phyloP scores from a whole-genome alignment of 805 yeast species.

The Myxozyma neotropica region DNA sequence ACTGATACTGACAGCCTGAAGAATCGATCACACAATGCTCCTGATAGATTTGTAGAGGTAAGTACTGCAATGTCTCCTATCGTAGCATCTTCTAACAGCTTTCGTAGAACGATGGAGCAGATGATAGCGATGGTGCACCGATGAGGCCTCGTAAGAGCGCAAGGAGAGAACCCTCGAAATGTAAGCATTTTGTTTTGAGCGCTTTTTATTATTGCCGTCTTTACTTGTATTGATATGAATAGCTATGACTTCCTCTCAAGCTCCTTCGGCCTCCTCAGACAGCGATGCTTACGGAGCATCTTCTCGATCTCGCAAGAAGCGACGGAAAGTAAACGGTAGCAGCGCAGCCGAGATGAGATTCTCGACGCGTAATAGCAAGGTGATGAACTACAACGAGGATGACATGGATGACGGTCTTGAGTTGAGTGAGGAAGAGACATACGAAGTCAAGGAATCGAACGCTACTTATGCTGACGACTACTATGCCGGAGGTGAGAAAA shows the following conservation, averaged over 20 bases:
- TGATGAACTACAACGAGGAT: constrained; percentile 78
- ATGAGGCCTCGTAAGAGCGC: constrained; percentile 4
- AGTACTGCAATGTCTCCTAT: background rate
- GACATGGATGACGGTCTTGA: constrained; percentile 53
- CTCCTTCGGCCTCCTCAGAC: constrained; percentile 19
- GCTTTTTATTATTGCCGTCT: background rate
- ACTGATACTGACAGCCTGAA: constrained; percentile 1
- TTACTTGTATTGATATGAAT: background rate
- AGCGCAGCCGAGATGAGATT: constrained; percentile 53
- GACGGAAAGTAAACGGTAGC: constrained; percentile 33
- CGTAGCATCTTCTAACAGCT: background rate
- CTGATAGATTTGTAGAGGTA: constrained; percentile 37
- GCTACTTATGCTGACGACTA: constrained; percentile 2
- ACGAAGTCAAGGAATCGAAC: constrained; percentile 1
- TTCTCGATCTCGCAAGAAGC: constrained; percentile 19
- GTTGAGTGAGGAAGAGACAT: constrained; percentile 47
- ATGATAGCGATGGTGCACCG: constrained; percentile 25
- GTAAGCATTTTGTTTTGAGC: background rate
- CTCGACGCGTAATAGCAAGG: constrained; percentile 69
- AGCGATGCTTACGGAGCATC: constrained; percentile 28
- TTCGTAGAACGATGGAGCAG: constrained; percentile 16
- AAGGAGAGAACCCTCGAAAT: constrained; percentile 6
- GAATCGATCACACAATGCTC: constrained; percentile 42
- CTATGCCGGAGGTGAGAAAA: background rate
- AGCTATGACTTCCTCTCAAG: constrained; percentile 3